Evolutionary conservation across 192 early-diverging fungal genomes (phyloP).

Genomic region (Ambispora gerdemannii): DNA sequence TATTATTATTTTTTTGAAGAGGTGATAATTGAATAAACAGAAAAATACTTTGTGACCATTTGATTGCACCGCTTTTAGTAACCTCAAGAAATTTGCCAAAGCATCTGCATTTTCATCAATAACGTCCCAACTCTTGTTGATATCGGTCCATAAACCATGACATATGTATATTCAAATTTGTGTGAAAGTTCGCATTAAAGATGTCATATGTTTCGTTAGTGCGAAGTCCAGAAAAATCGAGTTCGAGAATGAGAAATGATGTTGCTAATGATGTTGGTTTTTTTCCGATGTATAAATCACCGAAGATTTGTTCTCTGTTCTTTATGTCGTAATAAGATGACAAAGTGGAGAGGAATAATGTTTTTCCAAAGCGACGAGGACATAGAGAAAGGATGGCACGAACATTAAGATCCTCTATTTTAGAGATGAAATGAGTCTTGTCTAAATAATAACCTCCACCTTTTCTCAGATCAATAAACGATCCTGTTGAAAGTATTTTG

Average conservation of each 20-base stretch:
- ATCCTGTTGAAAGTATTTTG: slow-evolving; percentile 25
- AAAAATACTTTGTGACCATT: slow-evolving; percentile 23
- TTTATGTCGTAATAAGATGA: slow-evolving; percentile 26
- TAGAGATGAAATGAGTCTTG: slow-evolving; percentile 28
- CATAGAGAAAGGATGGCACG: slow-evolving; percentile 23
- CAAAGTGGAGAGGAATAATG: slow-evolving; percentile 28
- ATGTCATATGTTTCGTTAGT: background rate
- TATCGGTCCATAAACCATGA: slow-evolving; percentile 20
- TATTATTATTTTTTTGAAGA: too few species aligned
- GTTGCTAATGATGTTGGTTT: slow-evolving; percentile 24
- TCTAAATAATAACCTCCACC: slow-evolving; percentile 18
- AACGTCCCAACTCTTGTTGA: slow-evolving; percentile 22
- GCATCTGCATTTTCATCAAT: slow-evolving; percentile 26
- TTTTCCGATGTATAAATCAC: slow-evolving; percentile 19
- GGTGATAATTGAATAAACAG: slow-evolving; percentile 12
- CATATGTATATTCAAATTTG: slow-evolving; percentile 6
- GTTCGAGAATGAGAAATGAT: slow-evolving; percentile 9
- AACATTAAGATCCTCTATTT: slow-evolving; percentile 21
- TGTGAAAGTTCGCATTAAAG: slow-evolving; percentile 23
- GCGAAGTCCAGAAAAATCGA: slow-evolving; percentile 25
- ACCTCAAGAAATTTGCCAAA: slow-evolving; percentile 14
- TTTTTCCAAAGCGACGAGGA: slow-evolving; percentile 19
- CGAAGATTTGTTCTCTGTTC: slow-evolving; percentile 20
- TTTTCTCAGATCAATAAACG: background rate
- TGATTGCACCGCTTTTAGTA: slow-evolving; percentile 9